Evolutionary conservation across 495 filamentous ascomycete species (phyloP), one percentile per base, ranked within the genome.

Genomic region (Trichocladium antarcticum): DNA sequence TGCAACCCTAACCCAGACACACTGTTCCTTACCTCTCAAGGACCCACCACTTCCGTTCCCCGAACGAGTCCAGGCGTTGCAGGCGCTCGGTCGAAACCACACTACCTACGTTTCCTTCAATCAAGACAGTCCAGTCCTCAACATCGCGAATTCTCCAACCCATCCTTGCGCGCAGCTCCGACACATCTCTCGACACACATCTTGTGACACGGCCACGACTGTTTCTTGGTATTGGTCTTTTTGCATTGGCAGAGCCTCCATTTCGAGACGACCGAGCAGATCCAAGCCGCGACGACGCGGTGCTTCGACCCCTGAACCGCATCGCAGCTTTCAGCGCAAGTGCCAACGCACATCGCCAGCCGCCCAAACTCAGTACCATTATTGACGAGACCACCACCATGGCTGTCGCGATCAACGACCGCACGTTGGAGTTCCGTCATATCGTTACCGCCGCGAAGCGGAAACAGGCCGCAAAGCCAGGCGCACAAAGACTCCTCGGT

Each of bases 351-450:
- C 16, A 8, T 43, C 32, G 14, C 43, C 40, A 45, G 40, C 45
- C 31, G 27, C 29, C 45, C 7, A 10, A 5, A 2, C 8, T 38
- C 28, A 20, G 50, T 60, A 57, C 40, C 15, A 77, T 78, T 74
- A 74, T 71, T 38, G 67, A n/a, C 7, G 31, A 5, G 5, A 10
- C 42, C 28, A 20, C 51, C 61, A 57, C 40, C 15, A 77, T 78
- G 74, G 75, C 72, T 38, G 67, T 76, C 57, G 88, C 87, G 37
- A 95, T 97, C 68, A 93, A 98, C 75, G 92, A 98, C 69, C 85
- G 92, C 57, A 98, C 92, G 45, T 75, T 75, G 62, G 92, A 98
- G 71, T 98, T 98, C 72, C 83, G 82, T 57, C 81, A 87, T 52
- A 89, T 97, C 62, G 77, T 97, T 41, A 74, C 75, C 16, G 87